These are phyloP conservation scores for Rubus idaeus DNA, from an alignment of 306 rosid genomes.

Conservation along the genomic window DNA sequence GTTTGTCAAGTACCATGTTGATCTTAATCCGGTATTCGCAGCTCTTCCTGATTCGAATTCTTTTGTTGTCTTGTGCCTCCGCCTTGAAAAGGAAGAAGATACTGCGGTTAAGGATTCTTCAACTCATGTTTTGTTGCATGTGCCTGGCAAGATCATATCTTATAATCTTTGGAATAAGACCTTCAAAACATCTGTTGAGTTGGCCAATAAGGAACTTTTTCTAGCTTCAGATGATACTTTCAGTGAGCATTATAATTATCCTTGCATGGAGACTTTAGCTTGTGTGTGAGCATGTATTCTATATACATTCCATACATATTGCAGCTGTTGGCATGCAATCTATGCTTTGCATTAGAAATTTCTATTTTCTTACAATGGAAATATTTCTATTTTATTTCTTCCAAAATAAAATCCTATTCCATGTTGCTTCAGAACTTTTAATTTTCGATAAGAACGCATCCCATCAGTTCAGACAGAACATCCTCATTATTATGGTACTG, in stretches of 20 bases:
- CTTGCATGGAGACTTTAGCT: neutral
- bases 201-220: neutral
- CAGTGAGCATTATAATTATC: neutral
- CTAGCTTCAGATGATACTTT: neutral
- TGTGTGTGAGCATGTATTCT: neutral
- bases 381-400: too few species aligned
- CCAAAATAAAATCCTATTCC: too few species aligned
- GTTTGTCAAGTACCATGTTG: neutral
- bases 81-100: neutral
- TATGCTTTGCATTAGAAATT: neutral
- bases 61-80: neutral
- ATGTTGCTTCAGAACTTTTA: too few species aligned
- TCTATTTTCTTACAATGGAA: too few species aligned
- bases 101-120: neutral
- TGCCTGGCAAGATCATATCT: neutral
- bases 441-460: too few species aligned
- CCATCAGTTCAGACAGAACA: too few species aligned
- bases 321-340: neutral
- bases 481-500: neutral
- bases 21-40: neutral
- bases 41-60: neutral
- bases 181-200: neutral
- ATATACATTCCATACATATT: too few species aligned
- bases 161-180: neutral
- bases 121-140: neutral